phyloP scores from a whole-genome alignment of 305 asterid species.

The Withania somnifera region DNA sequence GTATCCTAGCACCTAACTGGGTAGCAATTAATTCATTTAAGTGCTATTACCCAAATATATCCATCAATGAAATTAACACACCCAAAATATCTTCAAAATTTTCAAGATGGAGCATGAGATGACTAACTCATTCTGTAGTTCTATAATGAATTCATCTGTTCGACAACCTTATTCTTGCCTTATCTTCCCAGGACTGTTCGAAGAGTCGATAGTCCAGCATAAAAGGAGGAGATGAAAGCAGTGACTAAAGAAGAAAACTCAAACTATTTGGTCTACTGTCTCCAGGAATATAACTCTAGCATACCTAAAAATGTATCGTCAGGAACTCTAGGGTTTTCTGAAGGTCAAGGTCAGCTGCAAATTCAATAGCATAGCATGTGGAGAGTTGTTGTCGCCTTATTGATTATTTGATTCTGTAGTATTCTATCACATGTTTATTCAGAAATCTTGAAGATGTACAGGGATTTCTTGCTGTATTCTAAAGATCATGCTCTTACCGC shows the following conservation, averaged over 20 bases:
- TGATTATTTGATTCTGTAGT: background rate
- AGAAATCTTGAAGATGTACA: background rate
- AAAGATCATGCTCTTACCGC: background rate
- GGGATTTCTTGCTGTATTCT: background rate
- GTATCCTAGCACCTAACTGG: background rate
- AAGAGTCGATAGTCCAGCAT: background rate
- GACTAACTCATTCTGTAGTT: background rate
- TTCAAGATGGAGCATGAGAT: background rate
- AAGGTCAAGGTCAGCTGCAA: background rate
- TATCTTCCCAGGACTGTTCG: background rate
- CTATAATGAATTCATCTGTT: background rate
- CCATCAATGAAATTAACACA: background rate
- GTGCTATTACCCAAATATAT: background rate
- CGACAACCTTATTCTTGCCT: background rate
- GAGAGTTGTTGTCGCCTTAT: background rate
- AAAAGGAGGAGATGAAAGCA: background rate
- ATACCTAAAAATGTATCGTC: background rate
- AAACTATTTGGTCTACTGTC: background rate
- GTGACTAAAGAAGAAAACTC: background rate
- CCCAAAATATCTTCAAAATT: background rate
- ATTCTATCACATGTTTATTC: background rate
- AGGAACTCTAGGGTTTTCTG: background rate
- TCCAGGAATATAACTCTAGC: background rate
- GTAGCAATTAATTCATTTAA: background rate
- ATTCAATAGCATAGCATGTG: background rate